Evolutionary conservation across 805 yeast species (phyloP).

Genomic region (Kodamaea sagamina): DNA sequence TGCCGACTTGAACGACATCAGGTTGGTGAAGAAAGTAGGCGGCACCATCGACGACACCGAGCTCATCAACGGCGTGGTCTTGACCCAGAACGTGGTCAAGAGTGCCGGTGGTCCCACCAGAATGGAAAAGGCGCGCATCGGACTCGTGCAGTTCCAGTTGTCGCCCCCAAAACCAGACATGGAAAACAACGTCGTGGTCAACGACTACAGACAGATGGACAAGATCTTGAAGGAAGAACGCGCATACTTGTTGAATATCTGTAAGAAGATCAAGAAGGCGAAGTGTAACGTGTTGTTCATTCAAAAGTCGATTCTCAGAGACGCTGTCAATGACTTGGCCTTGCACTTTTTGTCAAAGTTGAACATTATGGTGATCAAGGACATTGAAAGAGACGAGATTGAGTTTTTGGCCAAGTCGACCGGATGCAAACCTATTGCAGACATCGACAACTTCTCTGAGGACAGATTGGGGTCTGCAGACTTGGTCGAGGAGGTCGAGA

Average conservation of each 20-base stretch:
- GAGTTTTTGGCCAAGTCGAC: slow-evolving; percentile 83
- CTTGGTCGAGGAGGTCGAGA: slow-evolving; percentile 85
- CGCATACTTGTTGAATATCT: slow-evolving; percentile 88
- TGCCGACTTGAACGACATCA: slow-evolving; percentile 85
- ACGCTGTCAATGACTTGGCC: slow-evolving; percentile 92
- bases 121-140: slow-evolving; percentile 91
- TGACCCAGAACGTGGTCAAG: slow-evolving; percentile 87
- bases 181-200: slow-evolving; percentile 96
- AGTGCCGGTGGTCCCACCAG: slow-evolving; percentile 94
- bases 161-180: slow-evolving; percentile 97
- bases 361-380: slow-evolving; percentile 91
- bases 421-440: slow-evolving; percentile 96
- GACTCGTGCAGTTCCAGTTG: slow-evolving; percentile 87
- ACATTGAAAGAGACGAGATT: slow-evolving; percentile 93
- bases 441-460: slow-evolving; percentile 88
- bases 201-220: slow-evolving; percentile 99
- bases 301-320: slow-evolving; percentile 91
- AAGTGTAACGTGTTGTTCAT: slow-evolving; percentile 90
- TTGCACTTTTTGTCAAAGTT: slow-evolving; percentile 91
- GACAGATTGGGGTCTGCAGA: slow-evolving; percentile 92
- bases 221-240: slow-evolving; percentile 97
- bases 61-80: slow-evolving; percentile 87
- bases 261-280: slow-evolving; percentile 94
- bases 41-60: slow-evolving; percentile 98
- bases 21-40: slow-evolving; percentile 90